Evolutionary conservation across 2,329 filamentous ascomycete species (phyloP).

Genomic region (Arthrinium phaeospermum): DNA sequence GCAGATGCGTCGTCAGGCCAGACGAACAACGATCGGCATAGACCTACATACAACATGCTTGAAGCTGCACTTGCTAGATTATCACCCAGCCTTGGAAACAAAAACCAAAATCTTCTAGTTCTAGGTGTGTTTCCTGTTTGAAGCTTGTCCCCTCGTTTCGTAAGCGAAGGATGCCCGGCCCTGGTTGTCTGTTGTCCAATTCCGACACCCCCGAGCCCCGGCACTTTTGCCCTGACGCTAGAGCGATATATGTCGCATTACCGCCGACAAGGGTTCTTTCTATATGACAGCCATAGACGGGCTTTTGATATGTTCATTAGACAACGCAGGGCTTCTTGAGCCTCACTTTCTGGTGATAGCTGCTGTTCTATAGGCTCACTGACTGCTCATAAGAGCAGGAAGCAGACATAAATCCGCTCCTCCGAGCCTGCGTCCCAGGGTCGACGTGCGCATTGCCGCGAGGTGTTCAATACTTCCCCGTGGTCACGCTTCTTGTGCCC

Average conservation of each 20-base stretch:
- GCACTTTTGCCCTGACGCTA: constrained; percentile 10
- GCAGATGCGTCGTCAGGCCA: neutral
- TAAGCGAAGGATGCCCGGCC: constrained; percentile 9
- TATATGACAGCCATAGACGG: neutral
- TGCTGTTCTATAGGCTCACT: neutral
- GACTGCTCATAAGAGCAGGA: neutral
- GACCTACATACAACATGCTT: neutral
- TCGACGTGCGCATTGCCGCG: neutral
- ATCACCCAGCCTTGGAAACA: neutral
- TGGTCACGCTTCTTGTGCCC: constrained; percentile 3
- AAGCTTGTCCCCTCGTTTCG: constrained; percentile 11
- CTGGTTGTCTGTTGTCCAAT: neutral
- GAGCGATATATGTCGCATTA: constrained; percentile 15
- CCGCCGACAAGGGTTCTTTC: neutral
- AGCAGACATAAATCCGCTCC: neutral
- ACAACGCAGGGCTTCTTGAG: neutral
- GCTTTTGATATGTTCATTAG: neutral
- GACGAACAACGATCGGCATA: neutral
- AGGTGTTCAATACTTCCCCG: neutral
- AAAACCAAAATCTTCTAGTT: neutral
- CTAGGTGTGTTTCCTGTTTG: constrained; percentile 8
- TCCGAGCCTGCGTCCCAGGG: neutral
- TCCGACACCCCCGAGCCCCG: constrained; percentile 11
- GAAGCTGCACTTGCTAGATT: neutral
- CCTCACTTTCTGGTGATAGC: neutral